Evolutionary conservation across 306 rosid genomes (phyloP), one percentile per base, ranked within the genome.

Genomic region (Trifolium subterraneum): DNA sequence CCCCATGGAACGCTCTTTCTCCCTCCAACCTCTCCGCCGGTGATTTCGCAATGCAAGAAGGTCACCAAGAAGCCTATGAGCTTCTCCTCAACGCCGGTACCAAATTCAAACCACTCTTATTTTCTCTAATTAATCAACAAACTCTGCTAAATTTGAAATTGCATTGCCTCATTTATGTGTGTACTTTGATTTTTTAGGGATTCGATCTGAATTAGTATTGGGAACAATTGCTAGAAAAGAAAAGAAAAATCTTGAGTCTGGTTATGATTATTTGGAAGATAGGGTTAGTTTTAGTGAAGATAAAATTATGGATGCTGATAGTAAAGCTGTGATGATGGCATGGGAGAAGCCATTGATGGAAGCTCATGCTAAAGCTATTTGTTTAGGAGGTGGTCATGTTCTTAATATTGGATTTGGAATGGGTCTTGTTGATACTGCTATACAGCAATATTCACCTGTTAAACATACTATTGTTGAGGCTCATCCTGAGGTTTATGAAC

Each of bases 261-360:
- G 76, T 75, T 84, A 73, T 23, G 90, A 74, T 79, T 94, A 94
- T 80, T 81, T 92, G 84, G 93, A 88, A 8, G 97, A 88, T 33
- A 92, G 96, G 80, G 91, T 94, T 10, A 84, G 81, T 63, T 94
- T 94, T 67, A 88, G 97, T 35, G 97, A 88, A 81, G 93, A 87
- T 81, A 94, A 92, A 81, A 74, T 94, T 75, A 87, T 90, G 96
- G 99, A 92, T 78, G 64, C 92, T 10, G 86, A 86, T 1, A 90
- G 90, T 75, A 92, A 92, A 85, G 97, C 97, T 33, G 91, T 94
- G 59, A 90, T 94, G 99, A 94, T 92, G 99, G 97, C 93, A 12
- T 88, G 99, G 96, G 99, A 94, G 88, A 92, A 88, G 64, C 99
- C 97, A 5, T 82, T 92, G 81, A 90, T 94, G 99, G 99, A 94